phyloP scores from a whole-genome alignment of 2,329 filamentous ascomycete genomes.

The Arthrobotrys sinensis region DNA sequence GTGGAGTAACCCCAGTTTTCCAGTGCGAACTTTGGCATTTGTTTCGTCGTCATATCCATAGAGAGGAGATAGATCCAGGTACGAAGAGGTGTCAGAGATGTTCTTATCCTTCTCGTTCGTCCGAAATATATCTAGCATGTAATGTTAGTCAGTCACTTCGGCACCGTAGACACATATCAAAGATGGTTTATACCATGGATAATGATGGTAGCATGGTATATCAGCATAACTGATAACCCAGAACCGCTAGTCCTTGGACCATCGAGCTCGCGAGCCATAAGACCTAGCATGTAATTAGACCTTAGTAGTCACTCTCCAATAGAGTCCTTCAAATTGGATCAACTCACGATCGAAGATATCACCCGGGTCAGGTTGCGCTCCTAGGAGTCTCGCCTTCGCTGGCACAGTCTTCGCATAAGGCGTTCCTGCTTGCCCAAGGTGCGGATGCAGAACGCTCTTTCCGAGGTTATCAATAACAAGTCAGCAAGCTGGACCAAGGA shows the following conservation, averaged over 20 bases:
- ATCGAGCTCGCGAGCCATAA: conserved; percentile 74
- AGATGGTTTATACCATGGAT: conserved; percentile 70
- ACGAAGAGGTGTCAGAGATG: conserved; percentile 79
- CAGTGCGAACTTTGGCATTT: conserved; percentile 76
- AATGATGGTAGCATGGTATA: conserved; percentile 81
- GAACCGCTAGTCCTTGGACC: conserved; percentile 77
- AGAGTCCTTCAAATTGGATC: not conserved
- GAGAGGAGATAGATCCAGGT: conserved; percentile 80
- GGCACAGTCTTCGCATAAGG: conserved; percentile 79
- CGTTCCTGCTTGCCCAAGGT: conserved; percentile 77
- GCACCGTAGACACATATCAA: not conserved
- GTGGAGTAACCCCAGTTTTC: conserved; percentile 78
- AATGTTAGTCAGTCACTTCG: not conserved
- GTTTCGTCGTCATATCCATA: conserved; percentile 79
- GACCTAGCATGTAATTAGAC: conserved; percentile 62
- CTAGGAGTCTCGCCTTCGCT: conserved; percentile 73
- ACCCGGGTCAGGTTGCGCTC: conserved; percentile 76
- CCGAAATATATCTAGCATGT: conserved; percentile 74
- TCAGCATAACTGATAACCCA: conserved; percentile 81
- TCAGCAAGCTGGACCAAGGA: conserved; percentile 59
- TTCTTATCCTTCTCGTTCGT: conserved; percentile 76
- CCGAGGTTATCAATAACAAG: conserved; percentile 65
- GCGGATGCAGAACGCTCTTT: conserved; percentile 75
- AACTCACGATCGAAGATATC: conserved; percentile 75
- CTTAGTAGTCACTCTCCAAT: not conserved